These are phyloP conservation scores for Malassezia furfur DNA, from an alignment of 1,284 basidiomycete genomes.

Conservation along the genomic window DNA sequence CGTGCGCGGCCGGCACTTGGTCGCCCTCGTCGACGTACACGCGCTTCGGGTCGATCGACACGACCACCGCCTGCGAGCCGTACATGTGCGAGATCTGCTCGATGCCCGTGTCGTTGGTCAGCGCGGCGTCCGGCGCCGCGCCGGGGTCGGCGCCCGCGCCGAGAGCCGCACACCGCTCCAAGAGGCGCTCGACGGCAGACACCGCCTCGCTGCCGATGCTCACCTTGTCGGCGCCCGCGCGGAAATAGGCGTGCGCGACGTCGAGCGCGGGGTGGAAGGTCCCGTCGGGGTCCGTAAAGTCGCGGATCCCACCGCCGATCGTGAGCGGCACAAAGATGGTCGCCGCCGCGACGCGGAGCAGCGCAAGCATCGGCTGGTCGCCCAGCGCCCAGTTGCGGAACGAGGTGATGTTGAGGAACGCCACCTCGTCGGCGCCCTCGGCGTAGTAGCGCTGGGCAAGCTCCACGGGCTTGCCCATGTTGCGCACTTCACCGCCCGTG, in stretches of 20 bases:
- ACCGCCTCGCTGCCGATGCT: constrained; percentile 94
- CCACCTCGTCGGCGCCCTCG: constrained; percentile 89
- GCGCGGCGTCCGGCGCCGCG: constrained; percentile 54
- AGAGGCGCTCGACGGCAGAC: constrained; percentile 75
- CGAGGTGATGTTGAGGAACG: constrained; percentile 97
- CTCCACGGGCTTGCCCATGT: constrained; percentile 93
- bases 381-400: constrained; percentile 89
- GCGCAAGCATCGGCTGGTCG: constrained; percentile 96
- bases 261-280: constrained; percentile 76
- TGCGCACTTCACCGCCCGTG: constrained; percentile 62
- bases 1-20: constrained; percentile 51
- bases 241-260: constrained; percentile 91
- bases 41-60: constrained; percentile 87
- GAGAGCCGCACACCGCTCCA: constrained; percentile 56
- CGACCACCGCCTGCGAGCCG: constrained; percentile 94
- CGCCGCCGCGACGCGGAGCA: constrained; percentile 80
- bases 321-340: constrained; percentile 95
- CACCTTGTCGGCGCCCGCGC: constrained; percentile 92
- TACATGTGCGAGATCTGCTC: constrained; percentile 84
- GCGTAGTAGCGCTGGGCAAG: constrained; percentile 77
- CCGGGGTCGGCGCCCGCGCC: constrained; percentile 84
- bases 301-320: constrained; percentile 96
- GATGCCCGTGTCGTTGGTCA: constrained; percentile 61
- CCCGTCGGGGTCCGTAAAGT: constrained; percentile 88
- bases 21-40: constrained; percentile 64